Evolutionary conservation across 345 rosid genomes (phyloP), one percentile per base, ranked within the genome.

Genomic region (Aurinia saxatilis): DNA sequence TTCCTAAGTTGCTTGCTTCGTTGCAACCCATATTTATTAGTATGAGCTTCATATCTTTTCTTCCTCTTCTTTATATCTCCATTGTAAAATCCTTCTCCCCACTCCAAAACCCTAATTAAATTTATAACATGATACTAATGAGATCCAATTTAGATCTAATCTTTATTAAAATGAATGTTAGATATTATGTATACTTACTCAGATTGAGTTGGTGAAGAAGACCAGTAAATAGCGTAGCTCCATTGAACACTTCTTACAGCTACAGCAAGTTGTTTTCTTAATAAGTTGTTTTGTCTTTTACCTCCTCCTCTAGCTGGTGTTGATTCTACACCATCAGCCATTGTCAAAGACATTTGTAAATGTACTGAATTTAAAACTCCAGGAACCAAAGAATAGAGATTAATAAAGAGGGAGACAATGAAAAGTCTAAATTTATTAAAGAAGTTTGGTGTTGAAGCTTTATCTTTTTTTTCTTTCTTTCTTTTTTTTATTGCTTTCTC

Each of bases 201-300:
- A 52, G 74, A 77, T 70, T 86, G 84, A 39, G 75, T 70, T 44
- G 84, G 36, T 77, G 98, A 91, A 47, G 73, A 64, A 0, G 96
- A 80, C 98, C 98, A 92, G 81, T 84, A 92, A 63, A 92, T 71
- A 41, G 95, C 98, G 52, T 92, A 88, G 81, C 87, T 92, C 98
- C 96, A 92, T 47, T 84, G 86, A 55, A 86, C 79, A 61, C 89
- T 92, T 81, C 83, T 82, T 21, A 92, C 89, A 73, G 85, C 86
- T 44, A 88, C 75, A 50, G 91, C 89, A 68, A 92, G 96, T 80
- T 75, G 79, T 72, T 82, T 83, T 56, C 80, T 83, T 60, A 88
- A 60, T 60, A 72, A 56, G 60, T 40, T 71, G 48, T 57, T 70
- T 56, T 70, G 36, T 19, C 11, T 78, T 42, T 77, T 77, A 65